These are phyloP conservation scores for Neofusicoccum kwambonambiense DNA, from an alignment of 2,329 filamentous ascomycete species.

Conservation along the genomic window DNA sequence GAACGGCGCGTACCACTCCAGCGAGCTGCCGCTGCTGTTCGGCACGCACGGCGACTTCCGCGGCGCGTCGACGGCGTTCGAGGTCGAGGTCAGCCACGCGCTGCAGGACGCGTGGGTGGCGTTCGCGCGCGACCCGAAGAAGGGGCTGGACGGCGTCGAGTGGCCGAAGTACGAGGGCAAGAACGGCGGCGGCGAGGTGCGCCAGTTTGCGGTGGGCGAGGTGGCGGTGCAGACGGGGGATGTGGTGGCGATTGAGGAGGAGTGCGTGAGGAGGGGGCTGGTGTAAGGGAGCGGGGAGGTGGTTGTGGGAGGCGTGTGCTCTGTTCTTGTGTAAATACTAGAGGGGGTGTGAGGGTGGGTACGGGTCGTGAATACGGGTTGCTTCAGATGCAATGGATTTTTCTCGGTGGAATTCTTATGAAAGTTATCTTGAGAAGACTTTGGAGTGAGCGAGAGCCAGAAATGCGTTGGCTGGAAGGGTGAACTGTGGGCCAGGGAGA, in stretches of 20 bases:
- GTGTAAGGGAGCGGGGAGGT: not conserved
- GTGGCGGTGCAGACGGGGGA: slow-evolving; percentile 11
- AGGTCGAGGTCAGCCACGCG: slow-evolving; percentile 32
- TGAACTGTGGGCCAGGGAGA: too few relatives aligned
- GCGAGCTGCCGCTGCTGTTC: slow-evolving; percentile 28
- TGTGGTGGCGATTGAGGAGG: not conserved
- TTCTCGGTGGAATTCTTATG: too few relatives aligned
- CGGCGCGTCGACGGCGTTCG: slow-evolving; percentile 27
- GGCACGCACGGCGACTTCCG: slow-evolving; percentile 24
- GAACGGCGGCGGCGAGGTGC: not conserved
- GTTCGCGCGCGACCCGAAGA: slow-evolving; percentile 34
- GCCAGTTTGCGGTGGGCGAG: slow-evolving; percentile 9
- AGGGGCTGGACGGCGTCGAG: slow-evolving; percentile 29
- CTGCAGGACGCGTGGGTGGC: slow-evolving; percentile 40
- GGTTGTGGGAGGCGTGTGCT: not conserved
- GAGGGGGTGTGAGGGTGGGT: not conserved
- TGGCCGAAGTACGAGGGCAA: slow-evolving; percentile 33
- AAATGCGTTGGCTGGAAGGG: too few relatives aligned
- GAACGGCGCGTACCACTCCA: slow-evolving; percentile 27
- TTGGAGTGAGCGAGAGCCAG: too few relatives aligned
- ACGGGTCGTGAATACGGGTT: not conserved
- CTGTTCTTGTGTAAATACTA: not conserved
- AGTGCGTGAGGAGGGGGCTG: slow-evolving; percentile 8
- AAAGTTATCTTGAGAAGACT: too few relatives aligned
- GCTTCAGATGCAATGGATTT: too few relatives aligned